Evolutionary conservation across 2,329 filamentous ascomycete species (phyloP).

Genomic region (Fusarium poae): DNA sequence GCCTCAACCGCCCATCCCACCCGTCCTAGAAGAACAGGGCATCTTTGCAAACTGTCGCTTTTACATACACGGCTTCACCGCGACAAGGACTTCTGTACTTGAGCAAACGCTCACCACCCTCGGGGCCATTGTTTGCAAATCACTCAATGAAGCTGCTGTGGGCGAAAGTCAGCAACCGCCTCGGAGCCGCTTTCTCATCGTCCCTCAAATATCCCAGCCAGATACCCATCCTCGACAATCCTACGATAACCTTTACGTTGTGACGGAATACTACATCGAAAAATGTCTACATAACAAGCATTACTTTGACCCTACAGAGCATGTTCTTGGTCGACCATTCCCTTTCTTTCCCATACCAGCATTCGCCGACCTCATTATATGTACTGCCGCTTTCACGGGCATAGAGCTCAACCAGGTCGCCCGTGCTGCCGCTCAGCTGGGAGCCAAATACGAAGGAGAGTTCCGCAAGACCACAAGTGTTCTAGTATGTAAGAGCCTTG

Average conservation of each 20-base stretch:
- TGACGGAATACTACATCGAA: conserved; percentile 96
- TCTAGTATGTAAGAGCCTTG: conserved; percentile 76
- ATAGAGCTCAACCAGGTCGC: conserved; percentile 89
- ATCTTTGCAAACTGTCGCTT: conserved; percentile 71
- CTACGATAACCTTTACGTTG: conserved; percentile 61
- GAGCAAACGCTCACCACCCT: conserved; percentile 63
- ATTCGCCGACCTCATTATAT: conserved; percentile 78
- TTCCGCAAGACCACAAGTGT: conserved; percentile 80
- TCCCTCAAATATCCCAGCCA: conserved; percentile 65
- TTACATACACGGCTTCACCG: conserved; percentile 70
- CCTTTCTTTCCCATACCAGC: conserved; percentile 75
- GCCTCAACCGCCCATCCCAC: conserved; percentile 27
- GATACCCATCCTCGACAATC: conserved; percentile 58
- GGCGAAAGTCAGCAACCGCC: conserved; percentile 48
- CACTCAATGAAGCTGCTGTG: conserved; percentile 58
- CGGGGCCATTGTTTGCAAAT: conserved; percentile 59
- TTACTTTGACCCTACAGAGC: conserved; percentile 75
- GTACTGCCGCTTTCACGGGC: conserved; percentile 84
- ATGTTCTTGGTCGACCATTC: conserved; percentile 84
- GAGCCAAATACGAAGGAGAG: conserved; percentile 83
- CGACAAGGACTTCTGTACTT: conserved; percentile 63
- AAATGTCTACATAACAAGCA: conserved; percentile 83
- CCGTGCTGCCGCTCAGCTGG: conserved; percentile 80
- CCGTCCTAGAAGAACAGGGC: conserved; percentile 47
- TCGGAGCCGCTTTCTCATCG: conserved; percentile 63